phyloP scores from a whole-genome alignment of 371 early-diverging fungal species.

The Coemansia sp. region DNA sequence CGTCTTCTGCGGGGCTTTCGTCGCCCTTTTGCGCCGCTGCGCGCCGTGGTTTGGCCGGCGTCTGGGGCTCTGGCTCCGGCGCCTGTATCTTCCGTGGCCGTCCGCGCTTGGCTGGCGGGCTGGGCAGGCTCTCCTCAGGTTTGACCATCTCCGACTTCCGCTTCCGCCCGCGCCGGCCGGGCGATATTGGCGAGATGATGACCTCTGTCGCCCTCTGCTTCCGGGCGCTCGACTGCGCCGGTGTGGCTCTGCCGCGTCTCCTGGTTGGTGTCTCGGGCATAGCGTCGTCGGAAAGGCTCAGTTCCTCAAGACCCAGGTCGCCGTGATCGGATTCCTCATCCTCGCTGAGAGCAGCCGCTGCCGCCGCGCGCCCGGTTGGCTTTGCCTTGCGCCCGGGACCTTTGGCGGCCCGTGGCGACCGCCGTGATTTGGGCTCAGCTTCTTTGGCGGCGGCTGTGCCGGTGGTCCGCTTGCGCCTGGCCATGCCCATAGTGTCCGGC shows the following conservation, averaged over 20 bases:
- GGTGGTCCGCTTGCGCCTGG: slow-evolving; percentile 19
- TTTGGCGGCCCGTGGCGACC: slow-evolving; percentile 9
- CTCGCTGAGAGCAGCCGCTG: background rate
- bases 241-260: background rate
- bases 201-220: background rate
- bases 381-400: background rate
- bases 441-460: slow-evolving; percentile 2
- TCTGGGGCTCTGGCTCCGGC: background rate
- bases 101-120: slow-evolving; percentile 23
- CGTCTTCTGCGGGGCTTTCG: background rate
- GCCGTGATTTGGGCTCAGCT: slow-evolving; percentile 1
- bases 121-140: background rate
- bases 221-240: background rate
- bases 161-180: slow-evolving; percentile 29
- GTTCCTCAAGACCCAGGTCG: slow-evolving; percentile 3
- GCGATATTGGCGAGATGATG: background rate
- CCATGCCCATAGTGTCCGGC: slow-evolving; percentile 24
- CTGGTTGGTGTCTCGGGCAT: slow-evolving; percentile 19
- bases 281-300: slow-evolving; percentile 6
- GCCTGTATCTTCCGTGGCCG: slow-evolving; percentile 9
- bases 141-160: slow-evolving; percentile 14
- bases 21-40: background rate
- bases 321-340: background rate
- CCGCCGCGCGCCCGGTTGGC: background rate
- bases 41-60: background rate